Evolutionary conservation across 768 basidiomycete species (phyloP), one percentile per base, ranked within the genome.

Genomic region (Leucosporidium yakuticum): DNA sequence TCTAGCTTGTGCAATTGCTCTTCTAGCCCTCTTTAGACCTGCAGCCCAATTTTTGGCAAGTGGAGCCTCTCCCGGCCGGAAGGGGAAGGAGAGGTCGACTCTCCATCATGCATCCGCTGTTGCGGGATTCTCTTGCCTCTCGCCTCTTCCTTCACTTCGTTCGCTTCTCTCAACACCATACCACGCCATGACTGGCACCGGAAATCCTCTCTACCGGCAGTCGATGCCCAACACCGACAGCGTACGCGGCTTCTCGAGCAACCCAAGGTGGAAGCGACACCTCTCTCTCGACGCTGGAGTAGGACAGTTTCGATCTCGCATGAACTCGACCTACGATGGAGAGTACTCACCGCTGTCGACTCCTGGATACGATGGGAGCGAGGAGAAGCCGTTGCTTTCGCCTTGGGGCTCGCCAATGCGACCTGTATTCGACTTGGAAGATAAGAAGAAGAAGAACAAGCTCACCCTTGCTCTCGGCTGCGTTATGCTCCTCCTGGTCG

Each of bases 191-290:
- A 44, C 39, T 44, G 39, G 39, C 39, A 15, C 39, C 6, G 39
- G 39, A 44, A 44, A 44, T 15, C 14, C 14, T 8, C 39, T 44
- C 39, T 44, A 44, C 39, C 14, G 39, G 39, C 39, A 44, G 39
- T 44, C 39, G 34, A 14, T 27, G 19, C 14, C 31, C 27, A 27
- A 44, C 23, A 21, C 51, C 39, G 55, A 25, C 20, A 49, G 29
- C 25, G 34, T 39, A 17, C 39, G 36, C 27, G 44, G 59, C 25
- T 32, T 60, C 27, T 60, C 57, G 11, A 36, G 60, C n/a, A 56
- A 56, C 62, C 44, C 58, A 6, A 58, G 57, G 7, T 50, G 64
- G 58, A 60, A 65, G 32, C 58, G 64, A 21, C 64, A 65, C 17
- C n/a, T 50, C 20, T 51, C 58, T 2, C 49, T 64, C 47, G 64